Percentiles rank a stretch among this genome's conserved stretches.
Conservation (phyloP, 139 green algal genomes). For the Zygnema circumcarinatum region DNA sequence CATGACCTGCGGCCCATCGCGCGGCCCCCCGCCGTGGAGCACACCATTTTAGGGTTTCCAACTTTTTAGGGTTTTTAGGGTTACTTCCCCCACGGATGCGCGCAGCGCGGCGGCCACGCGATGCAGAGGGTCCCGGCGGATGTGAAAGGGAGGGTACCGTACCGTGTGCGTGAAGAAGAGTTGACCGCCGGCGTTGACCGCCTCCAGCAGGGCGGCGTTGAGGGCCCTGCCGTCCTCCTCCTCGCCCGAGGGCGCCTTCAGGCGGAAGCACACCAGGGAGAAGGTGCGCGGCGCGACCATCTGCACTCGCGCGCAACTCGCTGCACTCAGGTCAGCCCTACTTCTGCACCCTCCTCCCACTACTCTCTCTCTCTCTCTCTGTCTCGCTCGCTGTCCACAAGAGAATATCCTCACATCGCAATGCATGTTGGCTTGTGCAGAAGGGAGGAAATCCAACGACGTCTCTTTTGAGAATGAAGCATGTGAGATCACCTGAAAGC, state of each 20-base stretch:
- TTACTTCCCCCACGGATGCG: no score
- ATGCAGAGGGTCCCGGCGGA: no score
- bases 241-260: conserved; percentile 4
- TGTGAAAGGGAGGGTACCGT: conserved; percentile 3
- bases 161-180: conserved; percentile 47
- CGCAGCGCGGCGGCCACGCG: no score
- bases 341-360: no score
- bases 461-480: background rate
- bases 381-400: no score
- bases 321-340: no score
- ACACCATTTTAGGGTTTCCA: no score
- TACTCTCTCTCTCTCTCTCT: no score
- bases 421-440: no score
- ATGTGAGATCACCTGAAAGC: conserved; percentile 39
- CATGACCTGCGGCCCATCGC: conserved; percentile 39
- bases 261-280: conserved; percentile 42
- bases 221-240: conserved; percentile 23
- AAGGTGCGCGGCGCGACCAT: conserved; percentile 32
- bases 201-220: conserved; percentile 37
- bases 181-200: conserved; percentile 16
- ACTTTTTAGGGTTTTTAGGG: no score
- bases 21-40: background rate
- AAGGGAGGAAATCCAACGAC: no score
- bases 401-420: no score
- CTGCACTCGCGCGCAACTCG: conserved; percentile 19